A percentile compares a stretch with the other conserved stretches of the same genome.
Evolutionary conservation across 441 rosid genomes (phyloP).

Genomic region (Brassica balearica): DNA sequence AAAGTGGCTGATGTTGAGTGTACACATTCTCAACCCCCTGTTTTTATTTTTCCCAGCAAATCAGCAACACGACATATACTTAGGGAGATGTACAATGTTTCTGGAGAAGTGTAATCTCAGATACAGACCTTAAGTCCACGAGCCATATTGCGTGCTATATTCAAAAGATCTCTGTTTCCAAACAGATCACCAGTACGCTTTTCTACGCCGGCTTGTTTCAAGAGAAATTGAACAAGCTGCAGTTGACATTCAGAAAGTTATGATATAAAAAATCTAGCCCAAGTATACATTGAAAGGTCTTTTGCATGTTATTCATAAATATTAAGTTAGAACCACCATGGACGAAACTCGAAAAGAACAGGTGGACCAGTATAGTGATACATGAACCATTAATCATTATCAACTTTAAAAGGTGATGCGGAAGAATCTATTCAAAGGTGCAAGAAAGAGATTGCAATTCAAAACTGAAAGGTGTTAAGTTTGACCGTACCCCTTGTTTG

Average conservation of each 20-base stretch:
- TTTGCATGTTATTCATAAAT: slow-evolving; percentile 18
- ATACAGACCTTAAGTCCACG: slow-evolving; percentile 91
- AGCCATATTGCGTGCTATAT: slow-evolving; percentile 99
- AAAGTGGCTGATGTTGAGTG: slow-evolving; percentile 97
- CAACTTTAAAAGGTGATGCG: slow-evolving; percentile 5
- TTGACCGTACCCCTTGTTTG: slow-evolving; percentile 82
- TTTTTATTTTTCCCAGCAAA: slow-evolving; percentile 14
- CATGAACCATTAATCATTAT: neutral
- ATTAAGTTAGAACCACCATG: neutral
- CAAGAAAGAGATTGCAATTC: slow-evolving; percentile 3
- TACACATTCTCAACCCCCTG: slow-evolving; percentile 98
- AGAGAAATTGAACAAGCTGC: slow-evolving; percentile 93
- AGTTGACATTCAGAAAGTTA: slow-evolving; percentile 44
- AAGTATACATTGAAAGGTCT: neutral
- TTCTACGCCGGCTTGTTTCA: slow-evolving; percentile 96
- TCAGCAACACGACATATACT: neutral
- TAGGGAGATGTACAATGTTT: neutral
- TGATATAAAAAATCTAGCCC: slow-evolving; percentile 6
- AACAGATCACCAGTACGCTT: slow-evolving; percentile 93
- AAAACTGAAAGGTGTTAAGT: slow-evolving; percentile 31
- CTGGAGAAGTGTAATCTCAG: slow-evolving; percentile 9
- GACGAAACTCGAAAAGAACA: neutral
- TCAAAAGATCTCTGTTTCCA: slow-evolving; percentile 91
- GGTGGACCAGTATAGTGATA: slow-evolving; percentile 8
- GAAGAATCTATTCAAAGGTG: slow-evolving; percentile 1